phyloP scores from a whole-genome alignment of 129 eudicot species.

The Gnaphalium uliginosum region DNA sequence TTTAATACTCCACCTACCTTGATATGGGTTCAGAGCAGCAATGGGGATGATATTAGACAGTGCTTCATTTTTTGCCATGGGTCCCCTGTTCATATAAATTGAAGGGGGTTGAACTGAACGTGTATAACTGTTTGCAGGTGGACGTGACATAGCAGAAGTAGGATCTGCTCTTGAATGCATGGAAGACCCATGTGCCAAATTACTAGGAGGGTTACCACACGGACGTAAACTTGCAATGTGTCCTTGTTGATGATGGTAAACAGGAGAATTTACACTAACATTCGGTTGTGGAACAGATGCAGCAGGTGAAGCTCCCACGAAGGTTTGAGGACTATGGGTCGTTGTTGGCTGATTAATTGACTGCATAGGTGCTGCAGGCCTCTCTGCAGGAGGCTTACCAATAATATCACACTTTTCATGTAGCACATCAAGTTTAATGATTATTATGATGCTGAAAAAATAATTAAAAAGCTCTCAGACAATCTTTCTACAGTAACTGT shows the following conservation, averaged over 20 bases:
- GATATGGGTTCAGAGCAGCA: conserved; percentile 84
- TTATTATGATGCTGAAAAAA: conserved; percentile 49
- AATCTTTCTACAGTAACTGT: neutral
- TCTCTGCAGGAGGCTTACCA: conserved; percentile 47
- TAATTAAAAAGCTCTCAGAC: conserved; percentile 15
- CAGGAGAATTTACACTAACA: conserved; percentile 27
- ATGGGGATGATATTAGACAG: conserved; percentile 69
- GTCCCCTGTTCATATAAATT: conserved; percentile 74
- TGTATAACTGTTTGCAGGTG: conserved; percentile 43
- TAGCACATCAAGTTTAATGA: conserved; percentile 52
- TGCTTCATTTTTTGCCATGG: conserved; percentile 64
- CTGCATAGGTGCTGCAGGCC: conserved; percentile 41
- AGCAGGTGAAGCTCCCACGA: conserved; percentile 17
- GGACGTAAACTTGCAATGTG: conserved; percentile 36
- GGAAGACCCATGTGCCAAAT: neutral
- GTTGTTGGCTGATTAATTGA: conserved; percentile 43
- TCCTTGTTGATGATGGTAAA: conserved; percentile 38
- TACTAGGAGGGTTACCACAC: conserved; percentile 22
- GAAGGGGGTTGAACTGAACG: conserved; percentile 71
- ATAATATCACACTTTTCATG: conserved; percentile 50
- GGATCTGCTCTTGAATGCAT: neutral
- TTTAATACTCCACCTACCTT: conserved; percentile 90
- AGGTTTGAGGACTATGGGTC: conserved; percentile 34
- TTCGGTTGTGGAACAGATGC: conserved; percentile 43
- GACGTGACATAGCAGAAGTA: conserved; percentile 32